Base-by-base conservation (phyloP, 2,329 filamentous ascomycete genomes). In the Fusarium sp. region DNA sequence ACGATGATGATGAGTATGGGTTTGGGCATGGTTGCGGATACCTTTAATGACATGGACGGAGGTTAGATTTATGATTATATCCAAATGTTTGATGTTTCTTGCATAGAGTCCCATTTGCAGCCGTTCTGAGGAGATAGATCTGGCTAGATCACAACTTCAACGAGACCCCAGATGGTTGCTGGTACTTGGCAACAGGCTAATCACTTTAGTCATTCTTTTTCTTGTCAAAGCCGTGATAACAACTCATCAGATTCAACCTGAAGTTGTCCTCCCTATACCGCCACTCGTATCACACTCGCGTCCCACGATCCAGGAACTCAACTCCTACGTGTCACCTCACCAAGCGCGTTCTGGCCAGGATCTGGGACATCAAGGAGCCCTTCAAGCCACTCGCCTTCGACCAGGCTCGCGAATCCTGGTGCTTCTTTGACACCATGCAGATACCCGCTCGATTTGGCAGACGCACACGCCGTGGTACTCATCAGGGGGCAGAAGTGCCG, bases 1-100 rank as follows among this genome's bases (percentile, higher is more conserved):
- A 72, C 57, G 62, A 73, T 67, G 65, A 71, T 70, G 63, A 66
- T 61, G 68, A 67, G 57, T 58, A 71, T 57, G 58, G 61, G 49
- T 60, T 63, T 46, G 40, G 65, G n/a, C 54, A 67, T 53, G 63
- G 56, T 30, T 53, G 55, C 53, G 38, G 69, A 44, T 70, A 67
- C 69, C 66, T 63, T 63, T 70, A 63, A 75, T 71, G 70, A 73
- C 45, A 65, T 49, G 70, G 67, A 66, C 30, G 55, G 51, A 49
- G 67, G 65, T 18, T 72, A 71, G 57, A 72, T 62, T 75, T 67
- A 73, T 65, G 69, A 75, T 71, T 71, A 53, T 72, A 72, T 74
- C 70, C 70, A 69, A 48, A 65, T 70, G 18, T 49, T 47, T 69
- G 29, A 15, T 56, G 49, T 40, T 67, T 67, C 18, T 32, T 34